Base-by-base conservation (phyloP, 1,284 basidiomycete genomes). In the Apiotrichum porosum region DNA sequence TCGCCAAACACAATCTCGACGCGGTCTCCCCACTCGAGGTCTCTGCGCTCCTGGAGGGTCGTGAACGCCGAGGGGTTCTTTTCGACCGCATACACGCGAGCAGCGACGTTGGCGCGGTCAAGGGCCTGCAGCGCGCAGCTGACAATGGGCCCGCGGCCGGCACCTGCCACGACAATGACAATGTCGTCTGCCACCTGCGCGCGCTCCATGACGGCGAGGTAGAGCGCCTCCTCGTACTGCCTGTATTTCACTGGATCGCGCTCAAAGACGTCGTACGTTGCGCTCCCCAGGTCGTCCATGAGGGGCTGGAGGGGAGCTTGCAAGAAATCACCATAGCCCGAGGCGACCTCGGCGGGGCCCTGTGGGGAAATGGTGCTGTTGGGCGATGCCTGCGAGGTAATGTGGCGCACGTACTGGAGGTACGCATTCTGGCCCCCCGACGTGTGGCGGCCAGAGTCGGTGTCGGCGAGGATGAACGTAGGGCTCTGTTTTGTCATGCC, bases 231-330 rank as follows among this genome's bases (percentile, higher is more conserved):
- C 75, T 98, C 95, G 69, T 98, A 99, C 59, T 90, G 84, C 42
- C 80, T 74, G 67, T 99, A 99, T 73, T 99, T 98, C 57, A 97
- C 84, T 1, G 95, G 92, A 75, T 98, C 95, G 63, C 89, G 83
- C 68, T 99, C 95, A 63, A 99, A 99, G 8, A 90, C 91, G 65
- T 97, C 89, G 71, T 99, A 99, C 8, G 93, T 97, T 48, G 85
- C 80, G 60, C 88, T 92, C 64, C 90, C 89, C 49, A 99, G 76
- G 68, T 99, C 93, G 68, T 98, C 93, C 86, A 95, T 93, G 61
- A 99, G 73, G 10, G 95, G 95, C 85, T 93, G 91, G 47, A 99
- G 74, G 0, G 95, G 95, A 9, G 90, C 88, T 73, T 99, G 95
- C 19, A 99, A 76, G 72, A 84, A 97, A 71, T 99, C 95, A 60